Evolutionary conservation across 1,284 basidiomycete genomes (phyloP), one percentile per base, ranked within the genome.

Genomic region (Moesziomyces sp.): DNA sequence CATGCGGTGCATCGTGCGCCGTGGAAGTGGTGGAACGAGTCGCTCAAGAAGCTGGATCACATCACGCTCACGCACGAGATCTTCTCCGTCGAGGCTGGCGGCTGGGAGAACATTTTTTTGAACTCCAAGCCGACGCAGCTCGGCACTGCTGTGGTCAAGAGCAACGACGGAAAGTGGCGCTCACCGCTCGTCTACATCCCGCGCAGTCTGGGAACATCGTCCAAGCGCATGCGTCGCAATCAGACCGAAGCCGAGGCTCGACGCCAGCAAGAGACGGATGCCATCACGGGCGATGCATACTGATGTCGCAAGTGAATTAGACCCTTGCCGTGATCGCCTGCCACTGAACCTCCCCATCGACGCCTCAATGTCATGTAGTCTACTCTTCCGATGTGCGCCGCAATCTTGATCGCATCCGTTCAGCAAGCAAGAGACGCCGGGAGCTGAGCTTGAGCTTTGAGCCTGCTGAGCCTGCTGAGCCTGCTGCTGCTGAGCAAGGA

Each of bases 21-120:
- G 8, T 67, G 64, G 64, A 67, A 60, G 45, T 67, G 49, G 48
- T 67, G 64, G 64, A 67, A 67, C 49, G 44, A 59, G n/a, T 46
- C 35, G n/a, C 35, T 42, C 6, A 45, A 26, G 40, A 60, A 53
- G 38, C 46, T 67, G 34, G 52, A 56, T 28, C 53, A 60, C 45
- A 28, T 67, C 24, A 44, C 45, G 19, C 30, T 67, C n/a, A 57
- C 64, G 47, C 64, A 67, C 53, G 64, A 67, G 46, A 67, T 67
- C 42, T 60, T 60, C 24, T 34, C 21, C 0, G 24, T 26, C 10
- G 52, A 60, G 16, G 52, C 53, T 10, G 64, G 64, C 16, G 53
- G 48, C 52, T 67, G 64, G 64, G 64, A 67, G 45, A 54, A 42
- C 23, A 52, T 67, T 49, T 67, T 56, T 46, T 35, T 53, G 38